Evolutionary conservation across 495 filamentous ascomycete genomes (phyloP).

Genomic region (Penicillium nucicola): DNA sequence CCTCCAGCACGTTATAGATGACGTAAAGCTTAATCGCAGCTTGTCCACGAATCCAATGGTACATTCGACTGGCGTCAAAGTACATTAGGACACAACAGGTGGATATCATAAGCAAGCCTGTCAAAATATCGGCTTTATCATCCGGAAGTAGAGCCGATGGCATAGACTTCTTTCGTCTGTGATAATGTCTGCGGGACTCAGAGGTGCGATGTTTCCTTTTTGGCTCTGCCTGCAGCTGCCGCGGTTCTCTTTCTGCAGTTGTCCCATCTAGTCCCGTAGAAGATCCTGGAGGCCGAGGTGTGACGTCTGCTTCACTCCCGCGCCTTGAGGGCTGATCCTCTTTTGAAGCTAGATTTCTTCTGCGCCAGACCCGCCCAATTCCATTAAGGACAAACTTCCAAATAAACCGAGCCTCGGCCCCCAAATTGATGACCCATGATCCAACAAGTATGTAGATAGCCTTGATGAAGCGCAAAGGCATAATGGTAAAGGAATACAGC

Average conservation of each 20-base stretch:
- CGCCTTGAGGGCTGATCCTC: conserved; percentile 14
- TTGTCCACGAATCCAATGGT: conserved; percentile 94
- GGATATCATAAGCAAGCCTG: conserved; percentile 77
- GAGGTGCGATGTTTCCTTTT: conserved; percentile 30
- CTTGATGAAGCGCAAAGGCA: conserved; percentile 86
- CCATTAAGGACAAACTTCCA: conserved; percentile 72
- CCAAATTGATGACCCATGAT: conserved; percentile 66
- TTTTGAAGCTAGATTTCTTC: conserved; percentile 40
- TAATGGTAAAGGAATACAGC: conserved; percentile 92
- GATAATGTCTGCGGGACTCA: conserved; percentile 44
- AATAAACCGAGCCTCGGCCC: conserved; percentile 64
- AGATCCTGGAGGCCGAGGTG: conserved; percentile 12
- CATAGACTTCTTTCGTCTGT: conserved; percentile 75
- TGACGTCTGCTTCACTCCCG: conserved; percentile 24
- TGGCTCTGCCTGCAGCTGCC: conserved; percentile 17
- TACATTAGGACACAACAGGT: conserved; percentile 85
- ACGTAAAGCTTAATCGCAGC: conserved; percentile 97
- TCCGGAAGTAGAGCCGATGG: conserved; percentile 80
- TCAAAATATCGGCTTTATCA: conserved; percentile 93
- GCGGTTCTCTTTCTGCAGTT: conserved; percentile 20
- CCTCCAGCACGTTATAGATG: conserved; percentile 95
- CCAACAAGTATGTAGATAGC: conserved; percentile 70
- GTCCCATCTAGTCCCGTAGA: conserved; percentile 7
- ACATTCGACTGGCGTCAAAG: conserved; percentile 96
- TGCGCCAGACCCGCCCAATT: conserved; percentile 71